Evolutionary conservation across 306 rosid genomes (phyloP), one percentile per base, ranked within the genome.

Genomic region (Prinsepia uniflora): DNA sequence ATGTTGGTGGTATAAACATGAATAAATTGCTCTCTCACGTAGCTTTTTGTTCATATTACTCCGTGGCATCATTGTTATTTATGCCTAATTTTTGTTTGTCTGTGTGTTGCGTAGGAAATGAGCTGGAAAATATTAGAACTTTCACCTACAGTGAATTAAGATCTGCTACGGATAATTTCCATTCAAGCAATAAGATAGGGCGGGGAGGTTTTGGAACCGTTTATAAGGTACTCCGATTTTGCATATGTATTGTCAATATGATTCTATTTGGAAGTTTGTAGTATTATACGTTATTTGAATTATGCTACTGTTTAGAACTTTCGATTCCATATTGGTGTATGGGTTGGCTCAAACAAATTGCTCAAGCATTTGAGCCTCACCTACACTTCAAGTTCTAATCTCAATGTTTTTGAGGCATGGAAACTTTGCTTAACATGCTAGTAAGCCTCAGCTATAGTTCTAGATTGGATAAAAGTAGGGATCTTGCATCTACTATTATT

Each of bases 141-240:
- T 86, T 91, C 85, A 84, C 96, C 68, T 85, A 84, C 74, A 68
- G 78, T 58, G 97, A 89, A 72, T 49, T 95, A 76, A 87, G 81
- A 79, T 63, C 60, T 43, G 99, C 99, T 34, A 89, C 99, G 4
- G 83, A 82, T 80, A 76, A 86, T 78, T 95, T 89, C 75, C 81
- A 89, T 78, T 46, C 73, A 19, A 83, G 82, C 59, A 84, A 85
- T 68, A 91, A 84, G 88, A 75, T 95, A 48, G 99, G 99, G 77
- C 81, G 86, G 17, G 99, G 99, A 63, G 97, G 99, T 45, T 95
- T 91, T 79, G 99, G 99, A 69, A 84, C 86, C 18, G 99, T 95
- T 77, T 91, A 84, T 75, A 78, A 86, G 99, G 99, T 95, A 89
- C 67, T 70, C 43, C 43, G 47, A 44, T 15, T 43, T 9, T 57